Percentiles rank a stretch among this genome's conserved stretches.
Evolutionary conservation across 164 flowering plant genomes (phyloP).

Genomic region (grape (Vitis vinifera)): ASM3070453v1 NC_081815.1:2565501-2566000

Average conservation of each 20-base stretch:
- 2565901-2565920: background rate
- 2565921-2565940: background rate
- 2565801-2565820: conserved; percentile 80
- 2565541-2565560: conserved; percentile 82
- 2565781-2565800: background rate
- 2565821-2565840: conserved; percentile 92
- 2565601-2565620: background rate
- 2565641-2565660: too few relatives aligned
- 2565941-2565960: background rate
- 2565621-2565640: background rate
- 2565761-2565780: background rate
- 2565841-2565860: conserved; percentile 80
- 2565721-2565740: background rate
- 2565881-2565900: conserved; percentile 15
- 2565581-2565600: conserved; percentile 46
- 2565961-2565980: background rate
- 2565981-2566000: conserved; percentile 44
- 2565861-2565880: conserved; percentile 98
- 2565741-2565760: background rate
- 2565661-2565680: background rate
- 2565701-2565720: background rate
- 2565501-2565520: conserved; percentile 80
- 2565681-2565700: background rate
- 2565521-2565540: conserved; percentile 84
- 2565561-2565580: conserved; percentile 91